Evolutionary conservation across 257 asterid genomes (phyloP), one percentile per base, ranked within the genome.

Genomic region (Jasminum sambac): DNA sequence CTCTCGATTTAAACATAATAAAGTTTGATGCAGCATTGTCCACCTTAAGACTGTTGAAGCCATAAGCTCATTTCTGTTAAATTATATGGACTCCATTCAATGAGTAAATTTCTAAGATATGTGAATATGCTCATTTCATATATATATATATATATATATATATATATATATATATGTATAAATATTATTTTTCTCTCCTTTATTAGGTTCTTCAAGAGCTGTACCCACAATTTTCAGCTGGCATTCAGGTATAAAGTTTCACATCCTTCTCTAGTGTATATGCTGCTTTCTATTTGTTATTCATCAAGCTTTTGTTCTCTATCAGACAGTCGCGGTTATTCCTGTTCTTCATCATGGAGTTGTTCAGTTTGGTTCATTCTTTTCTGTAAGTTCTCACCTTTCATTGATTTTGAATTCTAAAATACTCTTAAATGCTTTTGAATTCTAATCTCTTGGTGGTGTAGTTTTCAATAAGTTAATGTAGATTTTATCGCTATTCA

Each of bases 361-460:
- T 23, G 58, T 65, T 41, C 69, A 41, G 57, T 23, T 65, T 1
- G 69, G 69, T 37, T 65, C 69, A 26, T 67, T 42, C 78, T 67
- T 79, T 69, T 42, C 65, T 12, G 96, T 76, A 77, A 79, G 89
- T 79, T 65, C 23, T 19, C 63, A 36, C 64, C 69, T 9, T 57
- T 63, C 11, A 23, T 24, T 37, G 48, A 59, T 66, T 69, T 17
- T 40, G 66, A 57, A 1, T 39, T 71, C 60, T 67, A 23, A 55
- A 21, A 55, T 55, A 21, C 9, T 55, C 25, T 8, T 52, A 21
- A 55, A 26, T 26, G 7, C 34, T 21, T 1, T 11, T 72, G 17
- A 2, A 26, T 44, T 57, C 57, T 11, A 52, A 19, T 44, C 48
- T 55, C 64, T 43, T 34, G 36, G 57, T 12, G 24, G 36, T 66